Percentiles rank a stretch among this genome's conserved stretches.
Conservation (phyloP, 257 asterid species). For the Solanum virginianum region DNA sequence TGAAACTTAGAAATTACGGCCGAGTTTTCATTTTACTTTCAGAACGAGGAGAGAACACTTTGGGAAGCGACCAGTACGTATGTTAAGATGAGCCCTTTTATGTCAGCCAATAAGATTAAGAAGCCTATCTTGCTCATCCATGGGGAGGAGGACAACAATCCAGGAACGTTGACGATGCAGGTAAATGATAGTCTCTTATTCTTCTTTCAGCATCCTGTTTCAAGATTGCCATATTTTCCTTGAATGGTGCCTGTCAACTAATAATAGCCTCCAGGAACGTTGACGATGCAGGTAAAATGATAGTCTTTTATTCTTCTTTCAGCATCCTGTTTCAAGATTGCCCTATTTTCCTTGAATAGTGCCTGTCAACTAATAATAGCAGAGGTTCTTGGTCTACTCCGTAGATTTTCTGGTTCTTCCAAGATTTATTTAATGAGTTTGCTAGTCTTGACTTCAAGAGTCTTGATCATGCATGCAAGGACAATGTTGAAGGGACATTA, state of each 20-base stretch:
- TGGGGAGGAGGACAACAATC: constrained; percentile 96
- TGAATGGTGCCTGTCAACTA: not conserved
- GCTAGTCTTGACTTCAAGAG: not conserved
- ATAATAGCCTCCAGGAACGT: constrained; percentile 50
- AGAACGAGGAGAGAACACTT: constrained; percentile 97
- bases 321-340: not conserved
- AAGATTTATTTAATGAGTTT: not conserved
- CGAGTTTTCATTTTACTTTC: constrained; percentile 3
- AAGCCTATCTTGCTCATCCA: constrained; percentile 92
- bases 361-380: not conserved
- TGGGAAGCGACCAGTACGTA: constrained; percentile 90
- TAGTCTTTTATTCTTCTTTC: not conserved
- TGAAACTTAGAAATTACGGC: not conserved
- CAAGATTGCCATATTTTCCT: not conserved
- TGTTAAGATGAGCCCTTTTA: constrained; percentile 87
- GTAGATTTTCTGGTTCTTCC: not conserved
- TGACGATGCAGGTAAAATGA: constrained; percentile 86
- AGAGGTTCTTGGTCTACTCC: not conserved
- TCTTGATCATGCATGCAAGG: constrained; percentile 2
- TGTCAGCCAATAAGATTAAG: constrained; percentile 90
- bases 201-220: not conserved
- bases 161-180: constrained; percentile 99
- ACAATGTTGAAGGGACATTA: constrained; percentile 3
- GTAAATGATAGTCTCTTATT: constrained; percentile 19
- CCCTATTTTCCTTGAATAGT: not conserved